phyloP scores from a whole-genome alignment of 2,329 filamentous ascomycete species.

The Aureobasidium sp. region DNA sequence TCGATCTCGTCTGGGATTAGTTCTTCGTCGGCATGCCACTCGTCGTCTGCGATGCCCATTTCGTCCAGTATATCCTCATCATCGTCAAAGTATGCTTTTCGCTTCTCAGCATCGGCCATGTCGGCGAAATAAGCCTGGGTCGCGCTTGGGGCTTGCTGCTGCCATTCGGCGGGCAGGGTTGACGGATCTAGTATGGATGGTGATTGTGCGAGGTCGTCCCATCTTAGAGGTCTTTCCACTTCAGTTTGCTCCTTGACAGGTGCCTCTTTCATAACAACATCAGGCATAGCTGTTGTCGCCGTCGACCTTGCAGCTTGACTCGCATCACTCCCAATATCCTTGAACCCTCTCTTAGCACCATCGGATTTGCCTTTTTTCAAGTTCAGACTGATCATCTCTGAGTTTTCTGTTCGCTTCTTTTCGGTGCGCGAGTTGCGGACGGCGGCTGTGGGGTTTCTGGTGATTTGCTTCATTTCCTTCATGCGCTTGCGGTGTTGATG shows the following conservation, averaged over 20 bases:
- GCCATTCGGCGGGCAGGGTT: slow-evolving; percentile 8
- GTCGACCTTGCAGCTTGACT: not conserved
- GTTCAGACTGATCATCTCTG: slow-evolving; percentile 13
- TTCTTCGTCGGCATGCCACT: slow-evolving; percentile 6
- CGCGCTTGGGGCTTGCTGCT: not conserved
- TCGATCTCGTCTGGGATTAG: not conserved
- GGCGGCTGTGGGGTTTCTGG: slow-evolving; percentile 58
- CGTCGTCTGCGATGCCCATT: slow-evolving; percentile 3
- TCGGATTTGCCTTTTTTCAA: slow-evolving; percentile 1
- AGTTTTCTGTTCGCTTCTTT: slow-evolving; percentile 14
- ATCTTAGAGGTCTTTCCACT: slow-evolving; percentile 7
- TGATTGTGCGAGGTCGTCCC: slow-evolving; percentile 13
- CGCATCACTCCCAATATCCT: slow-evolving; percentile 3
- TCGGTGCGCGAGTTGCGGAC: slow-evolving; percentile 60
- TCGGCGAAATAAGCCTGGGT: not conserved
- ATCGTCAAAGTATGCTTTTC: not conserved
- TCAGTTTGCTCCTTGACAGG: not conserved
- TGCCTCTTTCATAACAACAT: not conserved
- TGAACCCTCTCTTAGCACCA: slow-evolving; percentile 9
- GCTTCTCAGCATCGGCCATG: not conserved
- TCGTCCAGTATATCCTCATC: slow-evolving; percentile 8
- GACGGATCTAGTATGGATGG: not conserved
- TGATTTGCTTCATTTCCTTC: slow-evolving; percentile 80
- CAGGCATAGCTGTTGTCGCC: not conserved
- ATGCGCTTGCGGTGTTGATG: slow-evolving; percentile 88